Percentiles rank a stretch among this genome's conserved stretches.
These are phyloP conservation scores for Debaryomyces sp. DNA, from an alignment of 1,139 yeast genomes.

Conservation along the genomic window DNA sequence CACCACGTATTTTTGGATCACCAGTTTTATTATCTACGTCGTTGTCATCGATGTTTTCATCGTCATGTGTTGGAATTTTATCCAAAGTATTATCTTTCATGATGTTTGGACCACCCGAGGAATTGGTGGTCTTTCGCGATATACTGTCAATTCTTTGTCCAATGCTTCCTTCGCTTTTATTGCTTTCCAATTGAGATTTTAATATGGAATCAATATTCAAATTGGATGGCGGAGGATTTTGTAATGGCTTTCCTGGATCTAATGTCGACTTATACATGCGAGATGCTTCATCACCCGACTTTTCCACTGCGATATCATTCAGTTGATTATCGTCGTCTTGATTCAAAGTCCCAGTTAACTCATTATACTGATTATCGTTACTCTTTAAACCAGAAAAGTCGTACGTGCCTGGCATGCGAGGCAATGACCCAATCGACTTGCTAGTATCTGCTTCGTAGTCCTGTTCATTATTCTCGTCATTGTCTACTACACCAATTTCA, in stretches of 20 bases:
- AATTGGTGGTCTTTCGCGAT: conserved; percentile 5
- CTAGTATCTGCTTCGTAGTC: conserved; percentile 7
- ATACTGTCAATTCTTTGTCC: neutral
- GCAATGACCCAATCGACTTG: conserved; percentile 28
- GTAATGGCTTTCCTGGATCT: conserved; percentile 45
- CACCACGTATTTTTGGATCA: conserved; percentile 11
- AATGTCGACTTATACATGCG: conserved; percentile 27
- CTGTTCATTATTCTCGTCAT: neutral
- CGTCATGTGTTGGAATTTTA: conserved; percentile 38
- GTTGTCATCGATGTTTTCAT: conserved; percentile 34
- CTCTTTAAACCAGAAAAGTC: conserved; percentile 55
- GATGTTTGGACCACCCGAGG: conserved; percentile 17
- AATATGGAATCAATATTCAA: conserved; percentile 13
- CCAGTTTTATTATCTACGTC: conserved; percentile 8
- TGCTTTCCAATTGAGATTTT: neutral
- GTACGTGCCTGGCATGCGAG: conserved; percentile 62
- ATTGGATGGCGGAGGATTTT: neutral
- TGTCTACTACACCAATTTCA: neutral
- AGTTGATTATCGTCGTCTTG: conserved; percentile 11
- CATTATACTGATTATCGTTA: conserved; percentile 23
- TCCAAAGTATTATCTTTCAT: conserved; percentile 30
- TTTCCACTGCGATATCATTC: neutral
- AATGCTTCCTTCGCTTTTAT: neutral
- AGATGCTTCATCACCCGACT: conserved; percentile 12
- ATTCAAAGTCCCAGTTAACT: conserved; percentile 22